A percentile compares a stretch with the other conserved stretches of the same genome.
Evolutionary conservation across 2,329 filamentous ascomycete genomes (phyloP).

Genomic region (Cladosporium sp.): DNA sequence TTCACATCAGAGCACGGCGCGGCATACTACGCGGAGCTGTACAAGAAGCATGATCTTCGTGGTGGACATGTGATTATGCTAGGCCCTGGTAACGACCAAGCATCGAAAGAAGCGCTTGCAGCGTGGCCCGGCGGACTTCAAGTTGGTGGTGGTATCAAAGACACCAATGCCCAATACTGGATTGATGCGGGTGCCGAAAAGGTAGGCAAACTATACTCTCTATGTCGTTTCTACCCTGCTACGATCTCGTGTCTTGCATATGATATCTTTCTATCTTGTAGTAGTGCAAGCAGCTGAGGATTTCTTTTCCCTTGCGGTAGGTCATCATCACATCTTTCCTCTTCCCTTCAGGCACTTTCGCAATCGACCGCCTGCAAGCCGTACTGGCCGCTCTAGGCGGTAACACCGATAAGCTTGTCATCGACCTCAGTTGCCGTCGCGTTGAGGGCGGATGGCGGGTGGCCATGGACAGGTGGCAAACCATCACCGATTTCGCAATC

Average conservation of each 20-base stretch:
- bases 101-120: slow-evolving; percentile 69
- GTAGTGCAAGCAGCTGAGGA: slow-evolving; percentile 5
- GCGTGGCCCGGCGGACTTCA: slow-evolving; percentile 79
- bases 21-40: slow-evolving; percentile 74
- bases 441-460: slow-evolving; percentile 81
- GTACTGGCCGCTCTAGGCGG: slow-evolving; percentile 69
- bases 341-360: slow-evolving; percentile 81
- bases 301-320: slow-evolving; percentile 48
- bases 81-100: slow-evolving; percentile 77
- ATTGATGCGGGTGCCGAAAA: slow-evolving; percentile 83
- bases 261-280: background rate
- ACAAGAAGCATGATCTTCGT: slow-evolving; percentile 66
- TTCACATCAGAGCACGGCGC: slow-evolving; percentile 83
- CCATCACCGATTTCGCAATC: slow-evolving; percentile 92
- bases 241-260: background rate
- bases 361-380: slow-evolving; percentile 67
- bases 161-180: slow-evolving; percentile 80
- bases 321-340: slow-evolving; percentile 96
- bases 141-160: slow-evolving; percentile 88
- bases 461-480: slow-evolving; percentile 99
- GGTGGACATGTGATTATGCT: slow-evolving; percentile 97
- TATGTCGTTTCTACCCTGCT: background rate
- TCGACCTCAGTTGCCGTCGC: slow-evolving; percentile 87
- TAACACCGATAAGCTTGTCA: slow-evolving; percentile 77
- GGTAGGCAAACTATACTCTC: slow-evolving; percentile 50